Evolutionary conservation across 1,284 basidiomycete species (phyloP), one percentile per base, ranked within the genome.

Genomic region (Ceratobasidium theobromae): DNA sequence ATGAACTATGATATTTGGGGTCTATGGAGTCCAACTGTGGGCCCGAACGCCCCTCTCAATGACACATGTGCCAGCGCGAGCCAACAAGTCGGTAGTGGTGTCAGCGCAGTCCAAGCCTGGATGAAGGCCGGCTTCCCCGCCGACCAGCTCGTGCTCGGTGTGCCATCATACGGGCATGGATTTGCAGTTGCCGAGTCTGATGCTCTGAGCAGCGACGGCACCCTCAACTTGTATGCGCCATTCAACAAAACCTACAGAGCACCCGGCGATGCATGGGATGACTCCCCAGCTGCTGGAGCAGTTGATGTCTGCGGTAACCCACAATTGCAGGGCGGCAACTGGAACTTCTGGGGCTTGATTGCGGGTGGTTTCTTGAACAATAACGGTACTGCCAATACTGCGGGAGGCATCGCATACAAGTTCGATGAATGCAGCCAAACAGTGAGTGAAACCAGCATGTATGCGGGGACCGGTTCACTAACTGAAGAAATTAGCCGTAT

Each of bases 391-490:
- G 60, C 27, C 2, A 64, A 81, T 5, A 76, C 77, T 27, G 78
- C 79, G 6, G 69, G 72, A 1, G 81, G 81, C 1, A 84, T 87
- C 71, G 72, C 76, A 25, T 82, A 81, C 70, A 71, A 77, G 28
- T 88, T 80, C 71, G 86, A 88, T 70, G 73, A 79, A 8, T 89
- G 87, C 76, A 86, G 82, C 68, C 81, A 89, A 76, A 89, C 87
- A 58, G 87, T 88, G 67, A 66, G 86, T 77, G 1, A 2, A 9
- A 16, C 43, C 38, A 40, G 12, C 48, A 18, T 32, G 28, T 40
- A 11, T 49, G n/a, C n/a, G n/a, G n/a, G n/a, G n/a, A n/a, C n/a
- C n/a, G n/a, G n/a, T n/a, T n/a, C n/a, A n/a, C n/a, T n/a, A n/a
- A n/a, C n/a, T n/a, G n/a, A n/a, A n/a, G n/a, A n/a, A n/a, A n/a